phyloP scores from a whole-genome alignment of 805 yeast species.

The Hanseniaspora occidentalis region DNA sequence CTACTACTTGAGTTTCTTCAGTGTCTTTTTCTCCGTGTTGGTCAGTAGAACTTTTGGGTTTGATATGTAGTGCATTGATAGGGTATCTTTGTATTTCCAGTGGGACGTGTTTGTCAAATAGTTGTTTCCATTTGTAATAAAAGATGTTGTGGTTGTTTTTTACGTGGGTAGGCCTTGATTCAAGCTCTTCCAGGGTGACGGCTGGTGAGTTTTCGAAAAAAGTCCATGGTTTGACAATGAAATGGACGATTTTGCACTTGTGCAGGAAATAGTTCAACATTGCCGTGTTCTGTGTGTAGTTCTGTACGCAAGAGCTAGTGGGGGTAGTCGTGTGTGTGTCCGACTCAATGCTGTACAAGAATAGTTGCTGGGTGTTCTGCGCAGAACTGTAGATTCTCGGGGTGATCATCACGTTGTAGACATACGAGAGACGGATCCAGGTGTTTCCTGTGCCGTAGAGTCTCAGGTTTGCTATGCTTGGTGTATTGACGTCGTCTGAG shows the following conservation, averaged over 20 bases:
- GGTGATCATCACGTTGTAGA: constrained; percentile 62
- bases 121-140: not conserved
- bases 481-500: too few relatives aligned
- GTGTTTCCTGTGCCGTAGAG: constrained; percentile 4
- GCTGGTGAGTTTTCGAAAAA: not conserved
- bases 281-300: not conserved
- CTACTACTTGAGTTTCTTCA: too few relatives aligned
- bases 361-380: not conserved
- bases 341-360: not conserved
- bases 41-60: not conserved
- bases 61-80: not conserved
- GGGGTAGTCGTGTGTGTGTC: too few relatives aligned
- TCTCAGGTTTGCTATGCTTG: too few relatives aligned
- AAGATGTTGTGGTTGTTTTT: not conserved
- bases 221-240: constrained; percentile 51
- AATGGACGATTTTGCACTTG: constrained; percentile 43
- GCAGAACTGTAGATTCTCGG: not conserved
- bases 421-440: constrained; percentile 70
- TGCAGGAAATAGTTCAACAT: constrained; percentile 39
- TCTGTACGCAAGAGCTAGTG: too few relatives aligned
- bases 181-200: too few relatives aligned
- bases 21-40: not conserved
- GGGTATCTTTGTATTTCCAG: not conserved
- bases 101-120: not conserved
- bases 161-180: too few relatives aligned